These are phyloP conservation scores for Lipomyces mesembrius DNA, from an alignment of 805 yeast genomes.

Conservation along the genomic window DNA sequence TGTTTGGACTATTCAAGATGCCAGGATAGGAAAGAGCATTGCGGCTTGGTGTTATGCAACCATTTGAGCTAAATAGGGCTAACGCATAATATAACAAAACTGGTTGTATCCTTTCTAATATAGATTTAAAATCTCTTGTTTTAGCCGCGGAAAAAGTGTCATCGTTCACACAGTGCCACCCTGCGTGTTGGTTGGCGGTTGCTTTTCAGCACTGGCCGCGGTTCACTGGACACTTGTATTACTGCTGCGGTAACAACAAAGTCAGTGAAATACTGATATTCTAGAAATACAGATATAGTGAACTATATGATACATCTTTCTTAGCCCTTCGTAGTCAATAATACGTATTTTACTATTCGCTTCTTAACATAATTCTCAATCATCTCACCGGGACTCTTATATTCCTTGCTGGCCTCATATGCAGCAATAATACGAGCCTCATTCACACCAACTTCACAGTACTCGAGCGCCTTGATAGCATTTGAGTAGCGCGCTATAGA, in stretches of 20 bases:
- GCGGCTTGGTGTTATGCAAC: too few species aligned
- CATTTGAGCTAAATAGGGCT: too few species aligned
- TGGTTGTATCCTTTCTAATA: too few species aligned
- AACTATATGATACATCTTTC: background rate
- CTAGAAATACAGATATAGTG: background rate
- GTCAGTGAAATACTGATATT: background rate
- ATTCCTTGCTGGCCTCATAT: slow-evolving; percentile 87
- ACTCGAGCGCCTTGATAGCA: slow-evolving; percentile 80
- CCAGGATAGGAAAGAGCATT: too few species aligned
- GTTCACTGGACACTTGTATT: too few species aligned
- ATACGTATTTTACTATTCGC: slow-evolving; percentile 18
- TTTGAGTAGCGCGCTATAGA: slow-evolving; percentile 85
- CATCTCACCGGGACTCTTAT: slow-evolving; percentile 68
- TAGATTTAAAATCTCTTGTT: too few species aligned
- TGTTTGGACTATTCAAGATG: background rate
- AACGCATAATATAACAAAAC: too few species aligned
- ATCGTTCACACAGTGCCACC: too few species aligned
- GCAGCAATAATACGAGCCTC: slow-evolving; percentile 78
- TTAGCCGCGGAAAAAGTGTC: too few species aligned
- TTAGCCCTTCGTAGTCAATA: slow-evolving; percentile 6
- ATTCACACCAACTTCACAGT: slow-evolving; percentile 83
- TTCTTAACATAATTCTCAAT: slow-evolving; percentile 71
- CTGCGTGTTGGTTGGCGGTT: too few species aligned
- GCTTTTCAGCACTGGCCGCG: too few species aligned
- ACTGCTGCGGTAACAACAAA: too few species aligned